Evolutionary conservation across 169 alveolate species (phyloP).

Genomic region (Plasmodium cynomolgi): DNA sequence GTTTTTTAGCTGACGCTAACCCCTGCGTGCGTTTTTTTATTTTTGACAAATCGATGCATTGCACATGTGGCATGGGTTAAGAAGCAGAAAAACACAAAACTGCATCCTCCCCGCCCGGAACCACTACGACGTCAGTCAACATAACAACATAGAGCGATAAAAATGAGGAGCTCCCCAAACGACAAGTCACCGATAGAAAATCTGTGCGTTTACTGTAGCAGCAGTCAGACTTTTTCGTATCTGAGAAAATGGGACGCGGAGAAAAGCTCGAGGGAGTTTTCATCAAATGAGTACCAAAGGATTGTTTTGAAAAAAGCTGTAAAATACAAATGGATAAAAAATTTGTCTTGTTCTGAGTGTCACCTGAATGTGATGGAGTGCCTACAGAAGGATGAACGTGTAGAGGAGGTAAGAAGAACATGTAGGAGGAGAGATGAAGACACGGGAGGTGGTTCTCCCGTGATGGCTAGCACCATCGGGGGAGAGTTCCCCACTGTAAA

Average conservation of each 20-base stretch:
- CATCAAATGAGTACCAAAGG: slow-evolving; percentile 42
- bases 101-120: too few species aligned
- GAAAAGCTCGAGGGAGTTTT: neutral
- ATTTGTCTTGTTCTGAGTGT: slow-evolving; percentile 43
- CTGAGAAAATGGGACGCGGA: slow-evolving; percentile 5
- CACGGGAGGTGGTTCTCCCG: neutral
- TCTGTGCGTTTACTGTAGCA: slow-evolving; percentile 37
- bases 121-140: too few species aligned
- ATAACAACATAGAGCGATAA: neutral
- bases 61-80: neutral
- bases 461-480: neutral
- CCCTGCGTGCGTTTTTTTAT: neutral
- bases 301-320: neutral
- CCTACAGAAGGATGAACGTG: neutral
- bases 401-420: neutral
- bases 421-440: neutral
- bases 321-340: slow-evolving; percentile 56
- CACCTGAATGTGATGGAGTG: neutral
- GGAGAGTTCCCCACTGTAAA: neutral
- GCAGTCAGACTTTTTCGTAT: slow-evolving; percentile 38
- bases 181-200: slow-evolving; percentile 24
- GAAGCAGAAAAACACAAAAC: neutral
- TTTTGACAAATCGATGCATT: neutral
- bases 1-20: too few species aligned
- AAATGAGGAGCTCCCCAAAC: neutral